Conservation (phyloP, 106 monocot species). For the Phalaenopsis equestris region DNA sequence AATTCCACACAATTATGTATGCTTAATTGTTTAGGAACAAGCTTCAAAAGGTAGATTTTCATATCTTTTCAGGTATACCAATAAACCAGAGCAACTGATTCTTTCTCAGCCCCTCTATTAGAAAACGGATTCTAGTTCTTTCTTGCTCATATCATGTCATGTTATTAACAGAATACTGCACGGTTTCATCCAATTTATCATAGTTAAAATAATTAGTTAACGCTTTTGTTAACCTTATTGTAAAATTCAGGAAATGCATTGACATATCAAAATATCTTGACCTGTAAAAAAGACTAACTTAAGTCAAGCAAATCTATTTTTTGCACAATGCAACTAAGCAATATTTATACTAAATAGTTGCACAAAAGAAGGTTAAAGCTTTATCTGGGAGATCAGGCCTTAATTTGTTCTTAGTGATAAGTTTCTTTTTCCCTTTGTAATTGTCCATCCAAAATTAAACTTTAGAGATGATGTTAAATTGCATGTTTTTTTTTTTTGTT, state of each 20-base stretch:
- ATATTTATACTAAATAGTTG: too few relatives aligned
- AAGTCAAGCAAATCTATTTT: neutral
- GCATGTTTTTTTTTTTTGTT: too few relatives aligned
- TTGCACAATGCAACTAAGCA: neutral
- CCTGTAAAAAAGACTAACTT: neutral
- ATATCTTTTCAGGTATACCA: neutral
- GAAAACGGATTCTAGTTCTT: neutral
- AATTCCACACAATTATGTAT: neutral
- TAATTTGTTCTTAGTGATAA: too few relatives aligned
- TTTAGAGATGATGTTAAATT: too few relatives aligned
- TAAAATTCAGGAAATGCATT: neutral
- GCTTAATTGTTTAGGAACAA: neutral
- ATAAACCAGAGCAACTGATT: neutral
- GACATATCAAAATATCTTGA: neutral
- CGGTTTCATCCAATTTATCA: neutral
- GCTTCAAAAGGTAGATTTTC: neutral
- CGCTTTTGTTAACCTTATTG: neutral
- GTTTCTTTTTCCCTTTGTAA: too few relatives aligned
- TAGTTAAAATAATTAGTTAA: neutral
- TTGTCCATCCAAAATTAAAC: too few relatives aligned
- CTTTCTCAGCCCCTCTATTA: neutral
- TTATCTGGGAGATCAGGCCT: too few relatives aligned
- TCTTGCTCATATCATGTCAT: neutral
- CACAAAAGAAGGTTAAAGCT: too few relatives aligned
- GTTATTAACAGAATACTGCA: neutral